A percentile compares a stretch with the other conserved stretches of the same genome.
These are phyloP conservation scores for Hyaloscypha bicolor DNA, from an alignment of 495 filamentous ascomycete species.

Conservation along the genomic window DNA sequence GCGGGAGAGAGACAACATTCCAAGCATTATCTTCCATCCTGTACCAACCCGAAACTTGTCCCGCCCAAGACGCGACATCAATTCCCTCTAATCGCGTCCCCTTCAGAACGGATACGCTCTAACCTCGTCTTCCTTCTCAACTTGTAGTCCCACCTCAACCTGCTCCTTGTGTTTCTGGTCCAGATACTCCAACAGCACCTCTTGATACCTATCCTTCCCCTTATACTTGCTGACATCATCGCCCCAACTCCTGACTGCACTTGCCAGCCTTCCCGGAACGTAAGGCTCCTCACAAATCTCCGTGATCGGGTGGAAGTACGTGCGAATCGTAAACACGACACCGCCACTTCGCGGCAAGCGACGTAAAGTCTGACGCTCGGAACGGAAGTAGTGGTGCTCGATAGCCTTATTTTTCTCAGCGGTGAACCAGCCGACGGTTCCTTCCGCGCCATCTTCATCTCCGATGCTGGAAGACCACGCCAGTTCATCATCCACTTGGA, in stretches of 20 bases:
- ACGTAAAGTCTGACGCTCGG: slow-evolving; percentile 76
- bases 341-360: slow-evolving; percentile 73
- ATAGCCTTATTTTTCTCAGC: slow-evolving; percentile 79
- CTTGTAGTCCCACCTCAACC: slow-evolving; percentile 62
- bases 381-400: slow-evolving; percentile 75
- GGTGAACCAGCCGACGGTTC: slow-evolving; percentile 67
- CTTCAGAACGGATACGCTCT: slow-evolving; percentile 43
- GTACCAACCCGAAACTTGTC: neutral
- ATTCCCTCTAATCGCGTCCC: neutral
- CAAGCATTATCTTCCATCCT: no score
- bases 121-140: slow-evolving; percentile 63
- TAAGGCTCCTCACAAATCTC: slow-evolving; percentile 68
- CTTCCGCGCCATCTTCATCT: slow-evolving; percentile 61
- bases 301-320: slow-evolving; percentile 73
- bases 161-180: slow-evolving; percentile 80
- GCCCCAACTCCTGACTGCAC: slow-evolving; percentile 80
- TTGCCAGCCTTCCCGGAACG: slow-evolving; percentile 72
- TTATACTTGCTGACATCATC: slow-evolving; percentile 85
- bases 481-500: slow-evolving; percentile 74
- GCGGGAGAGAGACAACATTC: neutral
- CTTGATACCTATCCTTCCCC: slow-evolving; percentile 76
- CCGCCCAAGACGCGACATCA: neutral
- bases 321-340: slow-evolving; percentile 79
- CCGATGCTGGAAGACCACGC: slow-evolving; percentile 78
- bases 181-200: slow-evolving; percentile 81